These are phyloP conservation scores for Clonostachys sp. DNA, from an alignment of 2,329 filamentous ascomycete genomes.

Conservation along the genomic window DNA sequence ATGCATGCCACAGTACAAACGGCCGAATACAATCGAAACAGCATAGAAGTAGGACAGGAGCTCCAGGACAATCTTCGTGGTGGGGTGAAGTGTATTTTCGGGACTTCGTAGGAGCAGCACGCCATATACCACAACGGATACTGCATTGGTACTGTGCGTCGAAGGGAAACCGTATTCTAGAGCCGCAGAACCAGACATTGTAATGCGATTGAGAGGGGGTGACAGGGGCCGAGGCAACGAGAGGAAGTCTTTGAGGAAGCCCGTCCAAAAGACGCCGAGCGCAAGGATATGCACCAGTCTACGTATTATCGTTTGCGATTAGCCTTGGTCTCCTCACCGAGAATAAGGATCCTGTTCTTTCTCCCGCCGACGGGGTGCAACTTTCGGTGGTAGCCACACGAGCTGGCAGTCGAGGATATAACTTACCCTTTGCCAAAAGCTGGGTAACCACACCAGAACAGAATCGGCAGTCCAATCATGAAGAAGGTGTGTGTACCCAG, in stretches of 20 bases:
- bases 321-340: not conserved
- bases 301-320: slow-evolving; percentile 1
- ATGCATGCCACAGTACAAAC: slow-evolving; percentile 98
- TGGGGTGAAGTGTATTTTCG: slow-evolving; percentile 55
- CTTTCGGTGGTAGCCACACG: not conserved
- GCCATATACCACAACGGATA: slow-evolving; percentile 86
- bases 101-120: slow-evolving; percentile 65
- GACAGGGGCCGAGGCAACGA: slow-evolving; percentile 90
- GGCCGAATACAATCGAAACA: slow-evolving; percentile 81
- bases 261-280: slow-evolving; percentile 78
- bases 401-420: not conserved
- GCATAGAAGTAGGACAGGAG: slow-evolving; percentile 77
- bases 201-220: slow-evolving; percentile 88
- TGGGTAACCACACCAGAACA: slow-evolving; percentile 94
- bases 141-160: slow-evolving; percentile 94
- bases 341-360: slow-evolving; percentile 5
- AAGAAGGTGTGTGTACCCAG: slow-evolving; percentile 98
- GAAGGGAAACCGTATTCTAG: slow-evolving; percentile 97
- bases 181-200: slow-evolving; percentile 92
- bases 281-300: slow-evolving; percentile 73
- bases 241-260: slow-evolving; percentile 90
- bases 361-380: not conserved
- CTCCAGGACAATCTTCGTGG: slow-evolving; percentile 60
- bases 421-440: slow-evolving; percentile 81
- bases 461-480: slow-evolving; percentile 89